phyloP scores from a whole-genome alignment of 192 early-diverging fungal genomes.

The Piromyces finnis region DNA sequence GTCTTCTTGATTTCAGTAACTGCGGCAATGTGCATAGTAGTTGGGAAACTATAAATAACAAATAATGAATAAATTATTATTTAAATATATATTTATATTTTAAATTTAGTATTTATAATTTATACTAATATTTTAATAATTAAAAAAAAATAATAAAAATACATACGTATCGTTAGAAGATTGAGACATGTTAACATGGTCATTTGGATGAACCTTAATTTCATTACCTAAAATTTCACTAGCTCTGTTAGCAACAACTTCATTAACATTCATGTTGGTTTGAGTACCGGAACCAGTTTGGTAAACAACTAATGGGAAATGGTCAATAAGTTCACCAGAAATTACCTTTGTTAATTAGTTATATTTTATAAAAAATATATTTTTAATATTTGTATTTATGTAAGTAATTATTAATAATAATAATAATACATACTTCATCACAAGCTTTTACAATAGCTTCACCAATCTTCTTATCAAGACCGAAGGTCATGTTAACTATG shows the following conservation, averaged over 20 bases:
- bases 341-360: conserved; percentile 38
- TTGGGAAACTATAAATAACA: conserved; percentile 51
- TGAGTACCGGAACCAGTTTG: conserved; percentile 89
- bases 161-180: conserved; percentile 87
- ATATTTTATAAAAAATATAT: background rate
- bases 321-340: conserved; percentile 73
- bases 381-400: background rate
- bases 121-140: too few relatives aligned
- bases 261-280: conserved; percentile 96
- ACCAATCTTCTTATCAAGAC: conserved; percentile 63
- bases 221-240: conserved; percentile 80
- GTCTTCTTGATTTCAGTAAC: conserved; percentile 64
- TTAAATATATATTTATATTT: too few relatives aligned
- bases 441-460: conserved; percentile 76
- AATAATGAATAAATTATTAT: background rate
- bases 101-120: too few relatives aligned
- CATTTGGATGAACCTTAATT: conserved; percentile 95
- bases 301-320: conserved; percentile 98
- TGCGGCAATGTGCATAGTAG: conserved; percentile 98
- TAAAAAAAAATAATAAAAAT: background rate
- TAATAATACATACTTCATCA: conserved; percentile 36
- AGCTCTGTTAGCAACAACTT: conserved; percentile 90
- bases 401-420: too few relatives aligned
- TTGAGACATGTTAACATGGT: conserved; percentile 98
- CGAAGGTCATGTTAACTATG: conserved; percentile 80